Base-by-base conservation (phyloP, 2,329 filamentous ascomycete species). In the Talaromyces atroroseus region DNA sequence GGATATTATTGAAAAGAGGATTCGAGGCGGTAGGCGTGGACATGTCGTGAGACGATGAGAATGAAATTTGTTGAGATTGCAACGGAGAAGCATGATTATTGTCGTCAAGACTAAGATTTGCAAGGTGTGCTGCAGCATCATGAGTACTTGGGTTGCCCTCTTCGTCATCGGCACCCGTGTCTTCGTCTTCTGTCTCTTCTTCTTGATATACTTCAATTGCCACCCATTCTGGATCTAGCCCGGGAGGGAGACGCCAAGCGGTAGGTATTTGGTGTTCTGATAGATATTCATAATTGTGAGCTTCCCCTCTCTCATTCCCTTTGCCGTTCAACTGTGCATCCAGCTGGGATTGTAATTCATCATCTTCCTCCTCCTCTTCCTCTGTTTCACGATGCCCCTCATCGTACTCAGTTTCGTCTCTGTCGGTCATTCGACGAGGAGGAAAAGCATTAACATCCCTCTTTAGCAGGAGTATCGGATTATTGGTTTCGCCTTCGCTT, bases 141-240 rank as follows among this genome's bases (percentile, higher is more conserved):
- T 63, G 58, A 46, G 59, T 26, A 58, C 58, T 26, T 58, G 63
- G 51, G 57, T 48, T 14, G 2, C 49, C 55, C 21, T 58, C 56
- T 47, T 58, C 56, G 11, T 44, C 56, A 4, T 75, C 75, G 40
- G 74, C 64, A 20, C 69, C 68, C 12, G 66, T 68, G 36, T 79
- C 74, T 16, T 72, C 74, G 40, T 83, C 80, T 0, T 80, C 79
- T 42, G 82, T 76, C 2, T 84, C 79, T 26, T 79, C 76, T 64
- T 89, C 85, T 16, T 83, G 81, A 67, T 87, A 94, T 1, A 96
- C 89, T 68, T 96, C 90, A 16, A 96, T 83, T 0, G 92, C 92
- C 61, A 96, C 82, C 92, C 92, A 96, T 71, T 95, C 92, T 0
- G 88, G 85, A 63, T 96, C 92, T 0, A 96, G 77, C 58, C 91